Percentiles rank a stretch among this genome's conserved stretches.
Evolutionary conservation across 2,329 filamentous ascomycete species (phyloP).

Genomic region (Cladophialophora psammophila): DNA sequence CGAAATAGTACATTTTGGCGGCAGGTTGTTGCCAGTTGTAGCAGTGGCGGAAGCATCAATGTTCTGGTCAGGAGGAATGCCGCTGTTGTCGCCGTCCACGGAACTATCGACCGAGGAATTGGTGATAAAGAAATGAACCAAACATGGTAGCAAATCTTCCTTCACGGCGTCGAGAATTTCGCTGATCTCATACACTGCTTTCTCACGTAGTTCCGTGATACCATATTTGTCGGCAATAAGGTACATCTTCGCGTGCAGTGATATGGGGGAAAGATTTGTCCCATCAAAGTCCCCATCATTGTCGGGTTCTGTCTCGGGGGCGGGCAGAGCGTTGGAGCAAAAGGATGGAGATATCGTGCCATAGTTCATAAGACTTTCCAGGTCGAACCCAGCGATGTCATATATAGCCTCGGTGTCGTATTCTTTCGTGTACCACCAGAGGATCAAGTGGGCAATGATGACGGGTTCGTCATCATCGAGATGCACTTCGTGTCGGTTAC

Average conservation of each 20-base stretch:
- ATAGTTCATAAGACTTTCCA: slow-evolving; percentile 12
- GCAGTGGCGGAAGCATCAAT: background rate
- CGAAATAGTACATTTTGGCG: background rate
- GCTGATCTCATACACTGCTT: slow-evolving; percentile 13
- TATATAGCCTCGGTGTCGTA: slow-evolving; percentile 7
- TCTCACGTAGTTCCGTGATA: slow-evolving; percentile 18
- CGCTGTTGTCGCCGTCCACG: background rate
- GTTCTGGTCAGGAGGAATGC: background rate
- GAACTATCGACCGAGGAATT: background rate
- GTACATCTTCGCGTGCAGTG: slow-evolving; percentile 33
- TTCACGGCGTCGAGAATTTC: slow-evolving; percentile 11
- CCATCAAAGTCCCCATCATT: background rate
- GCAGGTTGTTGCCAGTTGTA: background rate
- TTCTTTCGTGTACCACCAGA: slow-evolving; percentile 23
- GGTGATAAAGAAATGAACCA: background rate
- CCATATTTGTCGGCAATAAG: slow-evolving; percentile 31
- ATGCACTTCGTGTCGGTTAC: slow-evolving; percentile 5
- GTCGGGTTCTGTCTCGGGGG: background rate
- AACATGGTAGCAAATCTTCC: slow-evolving; percentile 16
- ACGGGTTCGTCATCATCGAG: slow-evolving; percentile 28
- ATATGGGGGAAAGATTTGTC: background rate
- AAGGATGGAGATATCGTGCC: background rate
- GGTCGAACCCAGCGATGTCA: background rate
- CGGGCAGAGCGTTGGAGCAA: background rate
- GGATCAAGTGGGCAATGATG: slow-evolving; percentile 28